Evolutionary conservation across 2,329 filamentous ascomycete species (phyloP), one percentile per base, ranked within the genome.

Genomic region (Colletotrichum sp.): DNA sequence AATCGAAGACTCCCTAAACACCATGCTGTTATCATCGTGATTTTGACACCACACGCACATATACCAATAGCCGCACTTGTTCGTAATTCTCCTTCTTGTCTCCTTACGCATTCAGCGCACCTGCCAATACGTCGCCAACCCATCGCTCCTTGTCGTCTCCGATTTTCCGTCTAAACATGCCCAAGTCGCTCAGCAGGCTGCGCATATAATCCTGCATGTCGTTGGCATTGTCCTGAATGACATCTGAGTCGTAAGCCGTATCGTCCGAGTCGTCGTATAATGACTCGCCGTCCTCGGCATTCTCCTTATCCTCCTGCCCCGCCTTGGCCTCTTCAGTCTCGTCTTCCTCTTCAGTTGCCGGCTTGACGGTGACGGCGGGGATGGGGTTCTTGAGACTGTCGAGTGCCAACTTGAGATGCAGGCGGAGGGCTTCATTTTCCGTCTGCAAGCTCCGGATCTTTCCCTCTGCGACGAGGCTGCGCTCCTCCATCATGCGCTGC

Each of bases 401-500:
- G 26, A 99, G 89, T 2, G 96, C 96, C 68, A 99, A 91, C 80
- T 95, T 95, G 67, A 99, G 88, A 85, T 99, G 97, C 76, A 97
- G 89, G 77, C 96, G 91, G 80, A 99, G 86, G 1, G 96, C 95
- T 82, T 98, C 96, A 78, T 98, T 98, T 87, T 99, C 92, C 2
- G 95, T 96, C 84, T 95, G 94, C 70, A 99, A 87, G 78, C 94
- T 95, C 79, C 95, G 93, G 83, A 99, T 98, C 89, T 98, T 98
- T 87, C 94, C 95, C 83, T 99, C 96, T 34, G 95, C 93, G 16
- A 99, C 95, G 84, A 98, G 94, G 76, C 94, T 92, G 78, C 93
- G 94, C 86, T 99, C 97, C 84, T 99, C 96, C 96, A 98, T 98
- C 85, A 98, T 92, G 76, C 96, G 93, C 85, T 99, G 96, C 94